These are phyloP conservation scores for Loxodes magnus DNA, from an alignment of 73 alveolate genomes.

Conservation along the genomic window DNA sequence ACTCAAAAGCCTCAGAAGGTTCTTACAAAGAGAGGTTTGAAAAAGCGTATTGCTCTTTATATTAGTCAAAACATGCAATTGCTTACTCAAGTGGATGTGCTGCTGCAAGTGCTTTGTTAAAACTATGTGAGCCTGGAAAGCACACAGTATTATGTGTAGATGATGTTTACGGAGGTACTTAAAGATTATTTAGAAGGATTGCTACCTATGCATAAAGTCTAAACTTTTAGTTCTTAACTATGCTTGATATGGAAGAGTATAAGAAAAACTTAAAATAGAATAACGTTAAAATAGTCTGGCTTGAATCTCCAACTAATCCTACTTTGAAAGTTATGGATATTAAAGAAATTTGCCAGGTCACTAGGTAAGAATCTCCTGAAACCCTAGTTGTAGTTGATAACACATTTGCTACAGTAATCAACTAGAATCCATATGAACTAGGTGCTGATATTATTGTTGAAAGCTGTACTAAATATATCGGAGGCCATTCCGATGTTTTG, in stretches of 20 bases:
- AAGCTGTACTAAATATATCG: constrained; percentile 86
- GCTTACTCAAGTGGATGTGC: constrained; percentile 58
- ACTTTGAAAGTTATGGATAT: constrained; percentile 72
- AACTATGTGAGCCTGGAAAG: constrained; percentile 47
- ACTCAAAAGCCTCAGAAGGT: too few species aligned
- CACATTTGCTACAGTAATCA: constrained; percentile 80
- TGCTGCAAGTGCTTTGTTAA: constrained; percentile 14
- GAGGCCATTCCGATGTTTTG: constrained; percentile 95
- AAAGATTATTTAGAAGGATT: constrained; percentile 52
- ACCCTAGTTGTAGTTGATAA: constrained; percentile 73
- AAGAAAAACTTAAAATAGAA: constrained; percentile 43
- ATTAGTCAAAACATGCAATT: constrained; percentile 35
- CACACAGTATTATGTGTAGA: constrained; percentile 68
- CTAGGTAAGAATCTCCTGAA: constrained; percentile 48
- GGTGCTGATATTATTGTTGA: constrained; percentile 89
- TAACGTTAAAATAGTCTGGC: constrained; percentile 81
- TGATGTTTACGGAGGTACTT: constrained; percentile 93
- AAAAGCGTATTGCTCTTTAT: not conserved
- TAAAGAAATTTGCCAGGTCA: constrained; percentile 45
- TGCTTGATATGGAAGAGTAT: constrained; percentile 43
- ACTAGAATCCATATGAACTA: constrained; percentile 68
- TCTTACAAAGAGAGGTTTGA: too few species aligned
- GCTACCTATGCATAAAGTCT: constrained; percentile 41
- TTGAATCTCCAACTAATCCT: constrained; percentile 95
- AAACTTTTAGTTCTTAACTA: constrained; percentile 56